Evolutionary conservation across 1,284 basidiomycete genomes (phyloP).

Genomic region (Hemileia vastatrix): DNA sequence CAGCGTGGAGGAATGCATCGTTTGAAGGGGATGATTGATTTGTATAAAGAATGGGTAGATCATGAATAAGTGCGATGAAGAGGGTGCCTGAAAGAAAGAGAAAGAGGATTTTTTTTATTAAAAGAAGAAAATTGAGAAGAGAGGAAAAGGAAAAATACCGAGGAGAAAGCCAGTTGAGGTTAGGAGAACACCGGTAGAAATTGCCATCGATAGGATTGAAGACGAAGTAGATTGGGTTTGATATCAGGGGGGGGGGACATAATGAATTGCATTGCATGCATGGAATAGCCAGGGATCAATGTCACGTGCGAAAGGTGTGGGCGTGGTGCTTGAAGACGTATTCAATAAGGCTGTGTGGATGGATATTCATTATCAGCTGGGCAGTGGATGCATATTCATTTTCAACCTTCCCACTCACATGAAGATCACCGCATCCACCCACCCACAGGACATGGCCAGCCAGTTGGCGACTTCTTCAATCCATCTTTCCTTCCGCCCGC

Average conservation of each 20-base stretch:
- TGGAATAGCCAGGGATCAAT: no score
- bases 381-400: no score
- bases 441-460: not conserved
- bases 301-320: no score
- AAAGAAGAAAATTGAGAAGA: not conserved
- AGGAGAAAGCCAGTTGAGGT: slow-evolving; percentile 1
- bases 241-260: no score
- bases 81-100: slow-evolving; percentile 3
- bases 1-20: slow-evolving; percentile 10
- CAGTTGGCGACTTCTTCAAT: no score
- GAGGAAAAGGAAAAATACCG: not conserved
- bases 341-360: no score
- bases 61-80: slow-evolving; percentile 6
- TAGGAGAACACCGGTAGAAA: not conserved
- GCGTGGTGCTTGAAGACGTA: no score
- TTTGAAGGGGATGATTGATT: not conserved
- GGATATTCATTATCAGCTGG: no score
- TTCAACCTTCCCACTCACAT: no score
- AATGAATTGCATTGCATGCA: no score
- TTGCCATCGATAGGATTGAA: not conserved
- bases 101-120: not conserved
- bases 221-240: no score
- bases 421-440: not conserved
- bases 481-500: no score
- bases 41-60: slow-evolving; percentile 13